Conservation (phyloP, 768 basidiomycete genomes). For the Cytidiella melzeri region DNA sequence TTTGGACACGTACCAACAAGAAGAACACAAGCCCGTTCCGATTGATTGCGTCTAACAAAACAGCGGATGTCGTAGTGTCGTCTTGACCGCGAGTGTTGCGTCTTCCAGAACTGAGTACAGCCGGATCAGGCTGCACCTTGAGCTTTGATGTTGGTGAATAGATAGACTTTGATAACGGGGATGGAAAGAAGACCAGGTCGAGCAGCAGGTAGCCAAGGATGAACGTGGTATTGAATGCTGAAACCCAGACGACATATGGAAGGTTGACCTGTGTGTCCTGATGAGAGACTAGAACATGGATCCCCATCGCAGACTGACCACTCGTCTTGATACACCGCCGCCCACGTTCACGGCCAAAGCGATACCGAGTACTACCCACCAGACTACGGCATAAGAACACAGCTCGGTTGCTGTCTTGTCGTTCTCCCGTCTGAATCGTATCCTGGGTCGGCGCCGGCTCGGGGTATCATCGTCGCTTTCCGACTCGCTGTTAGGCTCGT, state of each 20-base stretch:
- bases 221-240: slow-evolving; percentile 84
- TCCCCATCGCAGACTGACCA: slow-evolving; percentile 39
- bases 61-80: slow-evolving; percentile 29
- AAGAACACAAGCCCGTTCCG: slow-evolving; percentile 75
- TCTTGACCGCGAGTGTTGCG: slow-evolving; percentile 22
- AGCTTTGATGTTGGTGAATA: slow-evolving; percentile 32
- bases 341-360: slow-evolving; percentile 28
- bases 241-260: slow-evolving; percentile 84
- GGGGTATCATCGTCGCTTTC: slow-evolving; percentile 14
- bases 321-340: slow-evolving; percentile 47
- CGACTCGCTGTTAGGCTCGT: slow-evolving; percentile 15
- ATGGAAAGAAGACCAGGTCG: slow-evolving; percentile 64
- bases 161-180: slow-evolving; percentile 27
- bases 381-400: slow-evolving; percentile 67
- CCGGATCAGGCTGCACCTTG: slow-evolving; percentile 27
- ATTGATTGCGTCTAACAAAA: slow-evolving; percentile 77
- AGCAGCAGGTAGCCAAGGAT: slow-evolving; percentile 74
- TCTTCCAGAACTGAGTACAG: slow-evolving; percentile 18
- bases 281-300: neutral
- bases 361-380: slow-evolving; percentile 60
- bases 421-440: slow-evolving; percentile 43
- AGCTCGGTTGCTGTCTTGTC: slow-evolving; percentile 75
- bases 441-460: slow-evolving; percentile 10
- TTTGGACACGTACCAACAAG: slow-evolving; percentile 54
- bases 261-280: slow-evolving; percentile 70